phyloP scores from a whole-genome alignment of 306 rosid genomes.

The Quercus wislizeni region DNA sequence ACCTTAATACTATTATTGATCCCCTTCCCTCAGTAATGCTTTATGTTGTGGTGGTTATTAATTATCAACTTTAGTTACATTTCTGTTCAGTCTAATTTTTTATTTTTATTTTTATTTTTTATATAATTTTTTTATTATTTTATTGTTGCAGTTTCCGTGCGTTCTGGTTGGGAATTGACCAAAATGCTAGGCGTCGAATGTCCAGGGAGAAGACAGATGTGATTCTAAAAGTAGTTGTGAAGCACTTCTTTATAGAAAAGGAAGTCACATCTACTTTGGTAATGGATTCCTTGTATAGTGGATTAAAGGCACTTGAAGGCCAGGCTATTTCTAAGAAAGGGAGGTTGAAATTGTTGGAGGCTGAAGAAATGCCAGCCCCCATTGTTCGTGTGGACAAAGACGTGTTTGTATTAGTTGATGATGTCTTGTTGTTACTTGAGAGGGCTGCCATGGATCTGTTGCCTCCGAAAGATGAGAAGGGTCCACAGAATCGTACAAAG shows the following conservation, averaged over 20 bases:
- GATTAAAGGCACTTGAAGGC: conserved; percentile 94
- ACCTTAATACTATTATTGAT: not conserved
- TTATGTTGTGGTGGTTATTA: not conserved
- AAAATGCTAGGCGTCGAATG: conserved; percentile 79
- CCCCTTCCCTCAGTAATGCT: not conserved
- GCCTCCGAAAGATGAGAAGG: conserved; percentile 99
- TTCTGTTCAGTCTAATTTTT: conserved; percentile 1
- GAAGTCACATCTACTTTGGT: conserved; percentile 98
- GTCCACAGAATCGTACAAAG: conserved; percentile 99
- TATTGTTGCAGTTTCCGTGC: conserved; percentile 64
- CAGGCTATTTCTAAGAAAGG: conserved; percentile 66
- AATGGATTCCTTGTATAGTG: conserved; percentile 97
- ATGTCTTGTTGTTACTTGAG: conserved; percentile 78
- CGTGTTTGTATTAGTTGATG: conserved; percentile 87
- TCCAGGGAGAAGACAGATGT: conserved; percentile 86
- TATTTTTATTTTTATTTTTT: conserved; percentile 13
- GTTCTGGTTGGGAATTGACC: conserved; percentile 95
- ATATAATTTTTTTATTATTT: not conserved
- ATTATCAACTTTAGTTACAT: not conserved
- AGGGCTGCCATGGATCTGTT: conserved; percentile 96
- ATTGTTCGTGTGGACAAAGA: conserved; percentile 86
- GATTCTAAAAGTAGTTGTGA: conserved; percentile 87
- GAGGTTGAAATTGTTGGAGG: conserved; percentile 58
- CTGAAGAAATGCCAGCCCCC: conserved; percentile 91
- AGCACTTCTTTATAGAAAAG: conserved; percentile 94